phyloP scores from a whole-genome alignment of 441 rosid genomes.

The Erysimum pusillum region DNA sequence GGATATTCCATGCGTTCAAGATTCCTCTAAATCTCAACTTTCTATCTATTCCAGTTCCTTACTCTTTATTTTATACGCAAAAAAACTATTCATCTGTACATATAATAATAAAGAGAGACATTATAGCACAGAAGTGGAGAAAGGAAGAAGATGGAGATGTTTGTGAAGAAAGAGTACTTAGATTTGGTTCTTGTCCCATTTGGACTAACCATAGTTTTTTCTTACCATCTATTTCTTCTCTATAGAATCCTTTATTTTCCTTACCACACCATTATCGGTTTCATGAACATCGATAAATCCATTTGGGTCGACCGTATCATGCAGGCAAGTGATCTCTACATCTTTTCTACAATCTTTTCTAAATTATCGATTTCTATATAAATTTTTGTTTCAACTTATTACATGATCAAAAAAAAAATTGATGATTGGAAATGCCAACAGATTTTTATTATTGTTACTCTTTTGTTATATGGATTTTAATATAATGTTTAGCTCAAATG shows the following conservation, averaged over 20 bases:
- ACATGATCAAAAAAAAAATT: no score
- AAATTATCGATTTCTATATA: not conserved
- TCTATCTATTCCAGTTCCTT: slow-evolving; percentile 33
- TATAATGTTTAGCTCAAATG: not conserved
- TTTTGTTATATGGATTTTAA: not conserved
- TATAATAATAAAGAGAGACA: no score
- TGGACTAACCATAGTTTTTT: slow-evolving; percentile 65
- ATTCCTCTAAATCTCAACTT: slow-evolving; percentile 43
- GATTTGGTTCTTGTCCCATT: slow-evolving; percentile 73
- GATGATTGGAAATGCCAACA: no score
- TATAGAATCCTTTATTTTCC: slow-evolving; percentile 68
- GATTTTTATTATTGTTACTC: not conserved
- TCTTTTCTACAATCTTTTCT: slow-evolving; percentile 3
- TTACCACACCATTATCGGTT: slow-evolving; percentile 71
- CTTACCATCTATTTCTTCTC: slow-evolving; percentile 69
- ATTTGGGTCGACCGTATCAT: slow-evolving; percentile 75
- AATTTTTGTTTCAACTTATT: no score
- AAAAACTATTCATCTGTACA: not conserved
- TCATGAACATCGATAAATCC: slow-evolving; percentile 70
- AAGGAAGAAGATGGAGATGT: slow-evolving; percentile 47
- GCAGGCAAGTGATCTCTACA: slow-evolving; percentile 48
- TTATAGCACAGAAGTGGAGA: slow-evolving; percentile 28
- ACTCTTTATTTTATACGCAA: slow-evolving; percentile 30
- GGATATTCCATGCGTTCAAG: slow-evolving; percentile 47
- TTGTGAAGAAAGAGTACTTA: slow-evolving; percentile 56